Evolutionary conservation across 2,329 filamentous ascomycete genomes (phyloP), one percentile per base, ranked within the genome.

Genomic region (Cladophialophora yegresii): DNA sequence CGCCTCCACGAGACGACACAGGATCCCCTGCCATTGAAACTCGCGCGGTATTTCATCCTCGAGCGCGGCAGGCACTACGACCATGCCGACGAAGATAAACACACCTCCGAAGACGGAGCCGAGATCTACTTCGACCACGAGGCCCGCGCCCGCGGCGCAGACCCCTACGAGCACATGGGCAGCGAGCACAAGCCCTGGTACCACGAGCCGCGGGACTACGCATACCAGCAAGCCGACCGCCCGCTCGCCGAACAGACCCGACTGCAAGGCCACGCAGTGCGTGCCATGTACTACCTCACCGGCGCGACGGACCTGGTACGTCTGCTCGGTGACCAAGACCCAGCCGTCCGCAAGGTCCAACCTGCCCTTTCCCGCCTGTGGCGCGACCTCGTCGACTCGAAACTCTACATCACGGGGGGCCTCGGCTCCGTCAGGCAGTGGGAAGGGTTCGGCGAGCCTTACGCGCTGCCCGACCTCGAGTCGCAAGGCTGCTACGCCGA

Each of bases 41-140:
- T 87, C 1, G 84, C 83, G 1, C 73, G 75, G 43, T 87, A 83
- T 71, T 87, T 87, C 70, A 73, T 87, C 33, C 28, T 26, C 45
- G 45, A 50, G 23, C 45, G 45, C 12, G 45, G 45, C 23, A n/a
- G 20, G 23, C 45, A 26, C 20, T 22, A 50, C 20, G 23, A 50
- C 8, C 10, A 50, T 23, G 54, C 20, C 33, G 54, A 92, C 10
- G 12, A 12, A 16, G 33, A 16, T 4, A 40, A 40, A 10, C 3
- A 12, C 12, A 13, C 13, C 33, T 4, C 33, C 33, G 12, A 40
- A 12, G 33, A 40, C 12, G 33, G 12, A 3, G 12, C 33, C 10
- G 33, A 40, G 78, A 92, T 58, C 43, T 58, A 58, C 47, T 58
- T 58, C 30, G 56, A 58, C 45, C 26, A 28, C 12, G 59, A 56